These are phyloP conservation scores for Apiospora koreana DNA, from an alignment of 2,329 filamentous ascomycete genomes.

Conservation along the genomic window DNA sequence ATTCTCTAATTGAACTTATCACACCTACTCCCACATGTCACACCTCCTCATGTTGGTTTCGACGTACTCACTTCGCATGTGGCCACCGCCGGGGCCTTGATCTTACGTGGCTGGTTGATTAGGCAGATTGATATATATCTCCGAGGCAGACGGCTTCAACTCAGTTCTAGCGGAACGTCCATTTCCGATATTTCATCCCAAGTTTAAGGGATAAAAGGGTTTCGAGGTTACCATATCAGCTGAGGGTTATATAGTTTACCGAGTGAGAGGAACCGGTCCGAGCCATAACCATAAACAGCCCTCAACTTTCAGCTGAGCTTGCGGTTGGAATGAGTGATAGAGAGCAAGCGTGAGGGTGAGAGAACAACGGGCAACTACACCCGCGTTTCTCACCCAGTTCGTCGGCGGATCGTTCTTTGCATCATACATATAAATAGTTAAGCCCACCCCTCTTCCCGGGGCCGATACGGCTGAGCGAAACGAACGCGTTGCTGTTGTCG, in stretches of 20 bases:
- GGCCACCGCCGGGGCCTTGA: not conserved
- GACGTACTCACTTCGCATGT: not conserved
- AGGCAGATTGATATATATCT: constrained; percentile 3
- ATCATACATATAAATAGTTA: not conserved
- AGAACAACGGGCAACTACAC: not conserved
- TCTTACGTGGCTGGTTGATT: not conserved
- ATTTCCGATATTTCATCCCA: not conserved
- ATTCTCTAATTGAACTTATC: too few relatives aligned
- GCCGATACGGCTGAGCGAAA: not conserved
- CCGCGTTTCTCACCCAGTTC: not conserved
- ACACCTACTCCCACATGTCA: not conserved
- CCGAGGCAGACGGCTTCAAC: not conserved
- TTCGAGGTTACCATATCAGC: not conserved
- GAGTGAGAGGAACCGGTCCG: not conserved
- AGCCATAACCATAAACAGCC: not conserved
- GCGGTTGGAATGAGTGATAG: not conserved
- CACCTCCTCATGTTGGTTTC: not conserved
- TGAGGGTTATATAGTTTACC: not conserved
- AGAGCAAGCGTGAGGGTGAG: not conserved
- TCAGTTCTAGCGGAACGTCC: not conserved
- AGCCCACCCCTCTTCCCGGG: not conserved
- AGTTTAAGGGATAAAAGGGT: not conserved
- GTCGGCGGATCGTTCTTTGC: not conserved
- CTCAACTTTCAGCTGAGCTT: not conserved
- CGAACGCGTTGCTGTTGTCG: not conserved